Base-by-base conservation (phyloP, 116 monocot genomes). In the Phalaenopsis hybrid region DNA sequence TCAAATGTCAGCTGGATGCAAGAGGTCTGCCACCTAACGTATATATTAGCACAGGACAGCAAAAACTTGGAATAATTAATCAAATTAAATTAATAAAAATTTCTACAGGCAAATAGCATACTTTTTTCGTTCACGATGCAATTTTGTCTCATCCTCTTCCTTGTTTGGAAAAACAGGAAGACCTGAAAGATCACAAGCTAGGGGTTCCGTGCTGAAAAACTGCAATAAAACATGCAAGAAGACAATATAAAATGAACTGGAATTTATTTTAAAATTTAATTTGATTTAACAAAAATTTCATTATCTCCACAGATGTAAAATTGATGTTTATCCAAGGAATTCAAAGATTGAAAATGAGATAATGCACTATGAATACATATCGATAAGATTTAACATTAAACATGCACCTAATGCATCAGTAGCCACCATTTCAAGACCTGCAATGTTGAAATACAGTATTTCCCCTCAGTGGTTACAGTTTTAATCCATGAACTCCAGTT, bases 131-230 rank as follows among this genome's bases (percentile, higher is more conserved):
- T 85, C 83, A 58, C 28, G 76, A 15, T 48, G 41, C 17, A 44
- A 70, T 82, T 6, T 44, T 77, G 70, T 13, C 49, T 85, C 85
- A 80, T 85, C 81, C 20, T 57, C 45, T 37, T 84, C 83, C 77
- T 85, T 84, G n/a, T 77, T 85, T 78, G 81, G 83, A 20, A 79
- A 81, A 58, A 83, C 85, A 80, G 88, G 88, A 21, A 88, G 83
- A 74, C 31, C 81, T 15, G 85, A 88, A 57, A 85, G 48, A 68
- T 88, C 74, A 57, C 85, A 88, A 12, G 88, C 83, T 80, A 83
- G 37, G 1, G 88, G 88, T n/a, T 49, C 67, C 43, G 81, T 78
- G 49, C 20, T 83, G 49, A 88, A 88, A 78, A 88, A 85, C 81
- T 81, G 85, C 85, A 78, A 57, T 44, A 18, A n/a, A 52, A 46